Base-by-base conservation (phyloP, 2,329 filamentous ascomycete genomes). In the Aureobasidium uvarum region DNA sequence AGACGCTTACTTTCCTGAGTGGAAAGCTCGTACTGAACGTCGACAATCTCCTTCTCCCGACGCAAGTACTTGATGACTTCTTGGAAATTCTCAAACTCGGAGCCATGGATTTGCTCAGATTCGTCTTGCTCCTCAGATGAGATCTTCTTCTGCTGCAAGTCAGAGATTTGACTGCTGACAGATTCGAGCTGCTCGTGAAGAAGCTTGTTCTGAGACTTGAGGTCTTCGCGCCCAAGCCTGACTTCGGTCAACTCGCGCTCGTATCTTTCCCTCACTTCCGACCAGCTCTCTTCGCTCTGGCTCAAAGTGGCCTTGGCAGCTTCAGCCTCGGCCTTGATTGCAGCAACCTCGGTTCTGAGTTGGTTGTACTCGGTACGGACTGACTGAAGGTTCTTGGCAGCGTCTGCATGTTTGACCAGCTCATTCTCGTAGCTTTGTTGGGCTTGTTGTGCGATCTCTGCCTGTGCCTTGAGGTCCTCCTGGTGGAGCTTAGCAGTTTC, bases 381-480 rank as follows among this genome's bases (percentile, higher is more conserved):
- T 62, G 83, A 83, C 70, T 96, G 92, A 16, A 97, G 82, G 41
- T 86, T 85, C 77, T 92, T 93, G 14, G 94, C 91, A n/a, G 94
- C 95, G 70, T 97, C 92, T 1, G 93, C 94, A 77, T 99, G 95
- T 79, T 95, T 97, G 72, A 96, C 85, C 13, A 99, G 84, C 76
- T 99, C 95, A 68, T 88, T 88, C 76, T 99, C 96, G 74, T 99
- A 99, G 70, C 95, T 93, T 74, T 96, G 89, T 75, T 99, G 95
- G 3, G 95, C 92, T 75, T 92, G 90, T 62, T 92, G 88, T 2
- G 95, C 92, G 72, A 99, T 98, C 51, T 96, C 90, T 33, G 94
- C 93, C 76, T 99, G 95, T 0, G 91, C 89, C 68, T 95, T 93
- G 48, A 98, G 85, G 72, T 98, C 93, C 71, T 96, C 90, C 74